These are phyloP conservation scores for Arthrinium phaeospermum DNA, from an alignment of 2,329 filamentous ascomycete genomes.

Conservation along the genomic window DNA sequence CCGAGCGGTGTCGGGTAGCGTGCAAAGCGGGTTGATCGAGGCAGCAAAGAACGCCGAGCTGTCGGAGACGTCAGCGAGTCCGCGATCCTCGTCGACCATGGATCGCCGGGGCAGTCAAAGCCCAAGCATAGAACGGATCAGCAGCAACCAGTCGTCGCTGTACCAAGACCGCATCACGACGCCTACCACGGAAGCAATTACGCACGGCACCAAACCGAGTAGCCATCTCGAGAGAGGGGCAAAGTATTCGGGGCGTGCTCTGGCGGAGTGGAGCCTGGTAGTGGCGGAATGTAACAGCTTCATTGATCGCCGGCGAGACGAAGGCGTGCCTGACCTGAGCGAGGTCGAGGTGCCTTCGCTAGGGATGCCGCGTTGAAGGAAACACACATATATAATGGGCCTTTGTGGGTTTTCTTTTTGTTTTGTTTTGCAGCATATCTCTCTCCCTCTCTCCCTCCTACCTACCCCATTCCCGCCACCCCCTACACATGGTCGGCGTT, in stretches of 20 bases:
- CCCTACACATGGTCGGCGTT: constrained; percentile 3
- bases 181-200: constrained; percentile 41
- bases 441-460: background rate
- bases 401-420: background rate
- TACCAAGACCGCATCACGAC: constrained; percentile 20
- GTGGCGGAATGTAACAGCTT: constrained; percentile 83
- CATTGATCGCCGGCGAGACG: constrained; percentile 74
- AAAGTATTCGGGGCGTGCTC: constrained; percentile 72
- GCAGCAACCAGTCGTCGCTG: constrained; percentile 29
- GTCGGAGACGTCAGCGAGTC: constrained; percentile 6
- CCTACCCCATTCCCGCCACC: background rate
- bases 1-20: constrained; percentile 53
- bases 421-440: background rate
- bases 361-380: constrained; percentile 36
- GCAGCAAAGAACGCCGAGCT: constrained; percentile 56
- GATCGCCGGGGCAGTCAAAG: constrained; percentile 31
- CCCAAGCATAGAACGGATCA: constrained; percentile 29
- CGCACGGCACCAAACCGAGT: constrained; percentile 52
- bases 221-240: constrained; percentile 52
- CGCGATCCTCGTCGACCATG: constrained; percentile 26
- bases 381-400: background rate
- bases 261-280: constrained; percentile 80
- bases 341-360: constrained; percentile 74
- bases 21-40: constrained; percentile 52
- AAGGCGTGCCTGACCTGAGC: constrained; percentile 70